These are phyloP conservation scores for Trypanosoma caninum DNA, from an alignment of 208 protist genomes.

Conservation along the genomic window DNA sequence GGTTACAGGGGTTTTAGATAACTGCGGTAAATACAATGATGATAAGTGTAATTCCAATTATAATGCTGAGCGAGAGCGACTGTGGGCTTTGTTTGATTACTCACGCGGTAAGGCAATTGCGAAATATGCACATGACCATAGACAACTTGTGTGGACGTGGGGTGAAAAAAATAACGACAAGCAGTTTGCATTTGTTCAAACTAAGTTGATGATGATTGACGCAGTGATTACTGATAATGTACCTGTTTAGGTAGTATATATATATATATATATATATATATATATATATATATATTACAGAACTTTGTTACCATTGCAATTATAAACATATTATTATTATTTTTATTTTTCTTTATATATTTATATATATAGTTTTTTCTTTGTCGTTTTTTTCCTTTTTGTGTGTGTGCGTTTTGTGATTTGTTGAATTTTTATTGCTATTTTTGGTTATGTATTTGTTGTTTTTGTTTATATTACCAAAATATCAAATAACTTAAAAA, in stretches of 20 bases:
- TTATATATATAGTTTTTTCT: too few species aligned
- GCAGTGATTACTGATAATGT: slow-evolving; percentile 75
- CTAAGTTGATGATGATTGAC: slow-evolving; percentile 51
- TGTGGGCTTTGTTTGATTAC: slow-evolving; percentile 35
- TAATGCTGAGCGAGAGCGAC: not conserved
- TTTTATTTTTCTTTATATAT: too few species aligned
- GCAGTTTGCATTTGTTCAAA: slow-evolving; percentile 54
- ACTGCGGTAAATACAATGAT: not conserved
- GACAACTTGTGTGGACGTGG: slow-evolving; percentile 74
- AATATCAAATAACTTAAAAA: too few species aligned
- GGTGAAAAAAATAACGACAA: slow-evolving; percentile 56
- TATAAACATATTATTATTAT: too few species aligned
- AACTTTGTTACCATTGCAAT: too few species aligned
- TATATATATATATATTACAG: too few species aligned
- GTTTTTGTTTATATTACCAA: too few species aligned
- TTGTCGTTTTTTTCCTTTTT: too few species aligned
- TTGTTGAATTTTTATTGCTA: too few species aligned
- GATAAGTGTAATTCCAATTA: not conserved
- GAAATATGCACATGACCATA: slow-evolving; percentile 37
- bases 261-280: too few species aligned
- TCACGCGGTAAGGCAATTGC: slow-evolving; percentile 42
- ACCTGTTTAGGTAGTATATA: slow-evolving; percentile 41
- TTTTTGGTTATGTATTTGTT: too few species aligned
- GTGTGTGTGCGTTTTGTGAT: too few species aligned
- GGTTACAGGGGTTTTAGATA: not conserved